Percentiles rank a stretch among this genome's conserved stretches.
Conservation (phyloP, 2,329 filamentous ascomycete species). For the Colletotrichum sojae region DNA sequence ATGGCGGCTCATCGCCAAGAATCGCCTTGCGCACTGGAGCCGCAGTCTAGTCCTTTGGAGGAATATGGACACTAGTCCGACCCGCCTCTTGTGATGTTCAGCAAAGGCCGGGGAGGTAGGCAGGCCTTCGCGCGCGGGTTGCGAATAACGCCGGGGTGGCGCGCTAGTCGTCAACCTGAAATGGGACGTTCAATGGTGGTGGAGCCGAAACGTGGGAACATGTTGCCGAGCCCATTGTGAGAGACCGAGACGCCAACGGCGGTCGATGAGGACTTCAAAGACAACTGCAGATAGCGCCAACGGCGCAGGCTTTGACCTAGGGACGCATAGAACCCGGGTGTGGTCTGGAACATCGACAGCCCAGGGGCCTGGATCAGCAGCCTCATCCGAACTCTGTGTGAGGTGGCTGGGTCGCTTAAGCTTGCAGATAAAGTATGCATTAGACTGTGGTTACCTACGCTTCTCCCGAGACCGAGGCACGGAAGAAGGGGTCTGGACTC, state of each 20-base stretch:
- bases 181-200: constrained; percentile 13
- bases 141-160: not conserved
- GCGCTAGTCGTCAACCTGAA: constrained; percentile 20
- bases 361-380: not conserved
- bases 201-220: not conserved
- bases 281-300: not conserved
- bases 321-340: not conserved
- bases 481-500: no score
- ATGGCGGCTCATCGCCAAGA: constrained; percentile 7
- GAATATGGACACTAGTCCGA: not conserved
- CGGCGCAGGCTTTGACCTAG: not conserved
- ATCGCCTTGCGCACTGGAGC: constrained; percentile 1
- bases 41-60: constrained; percentile 6
- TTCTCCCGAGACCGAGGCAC: no score
- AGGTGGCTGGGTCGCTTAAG: not conserved
- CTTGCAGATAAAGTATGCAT: not conserved
- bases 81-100: not conserved
- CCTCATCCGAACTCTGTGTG: not conserved
- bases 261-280: not conserved
- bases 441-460: not conserved
- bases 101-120: not conserved
- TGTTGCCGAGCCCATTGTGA: not conserved
- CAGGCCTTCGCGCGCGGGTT: not conserved
- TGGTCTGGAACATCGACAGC: constrained; percentile 4
- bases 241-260: not conserved